phyloP scores from a whole-genome alignment of 1,284 basidiomycete species.

The Coniferiporia weirii region DNA sequence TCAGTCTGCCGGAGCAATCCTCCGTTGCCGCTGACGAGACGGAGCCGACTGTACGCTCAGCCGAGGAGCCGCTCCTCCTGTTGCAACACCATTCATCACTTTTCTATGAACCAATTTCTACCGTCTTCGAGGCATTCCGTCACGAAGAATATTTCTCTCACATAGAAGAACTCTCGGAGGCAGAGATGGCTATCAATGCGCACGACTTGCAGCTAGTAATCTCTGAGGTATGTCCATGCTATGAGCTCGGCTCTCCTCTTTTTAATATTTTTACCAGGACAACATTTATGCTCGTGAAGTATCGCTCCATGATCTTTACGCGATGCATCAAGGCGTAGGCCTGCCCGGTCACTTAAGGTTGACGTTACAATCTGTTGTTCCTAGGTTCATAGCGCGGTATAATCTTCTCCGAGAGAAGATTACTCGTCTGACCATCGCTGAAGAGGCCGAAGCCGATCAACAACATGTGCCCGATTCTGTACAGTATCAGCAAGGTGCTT shows the following conservation, averaged over 20 bases:
- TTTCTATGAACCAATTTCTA: constrained; percentile 66
- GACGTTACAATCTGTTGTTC: constrained; percentile 42
- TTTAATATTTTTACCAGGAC: constrained; percentile 42
- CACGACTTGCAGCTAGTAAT: constrained; percentile 58
- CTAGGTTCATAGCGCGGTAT: constrained; percentile 67
- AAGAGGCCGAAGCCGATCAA: constrained; percentile 20
- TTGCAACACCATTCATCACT: constrained; percentile 58
- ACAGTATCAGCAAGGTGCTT: constrained; percentile 16
- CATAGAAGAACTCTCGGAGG: constrained; percentile 43
- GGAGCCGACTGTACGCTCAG: neutral
- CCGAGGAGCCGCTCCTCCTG: constrained; percentile 32
- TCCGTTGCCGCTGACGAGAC: neutral
- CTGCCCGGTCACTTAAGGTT: constrained; percentile 61
- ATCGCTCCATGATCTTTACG: constrained; percentile 65
- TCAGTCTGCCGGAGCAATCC: constrained; percentile 43
- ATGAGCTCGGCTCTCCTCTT: neutral
- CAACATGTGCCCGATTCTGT: constrained; percentile 18
- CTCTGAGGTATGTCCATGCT: constrained; percentile 48
- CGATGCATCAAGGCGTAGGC: constrained; percentile 62
- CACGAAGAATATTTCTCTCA: constrained; percentile 48
- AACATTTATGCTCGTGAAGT: constrained; percentile 67
- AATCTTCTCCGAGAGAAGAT: constrained; percentile 57
- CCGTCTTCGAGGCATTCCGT: constrained; percentile 63
- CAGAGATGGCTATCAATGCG: constrained; percentile 63
- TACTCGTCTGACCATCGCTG: constrained; percentile 36